Base-by-base conservation (phyloP, 1,284 basidiomycete genomes). In the Ganoderma sinense region DNA sequence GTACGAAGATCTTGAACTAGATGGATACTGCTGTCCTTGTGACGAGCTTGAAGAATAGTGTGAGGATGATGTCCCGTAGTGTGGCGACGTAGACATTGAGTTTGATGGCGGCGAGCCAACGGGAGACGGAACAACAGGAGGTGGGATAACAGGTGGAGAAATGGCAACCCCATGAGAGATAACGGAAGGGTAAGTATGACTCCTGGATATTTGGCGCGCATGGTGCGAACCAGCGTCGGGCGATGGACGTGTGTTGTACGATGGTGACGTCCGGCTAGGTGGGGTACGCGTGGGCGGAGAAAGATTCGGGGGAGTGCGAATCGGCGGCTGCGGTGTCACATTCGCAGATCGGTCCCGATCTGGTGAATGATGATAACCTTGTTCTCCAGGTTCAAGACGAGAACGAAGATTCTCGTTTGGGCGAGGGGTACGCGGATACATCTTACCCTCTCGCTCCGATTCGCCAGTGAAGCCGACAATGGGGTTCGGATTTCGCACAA, bases 141-240 rank as follows among this genome's bases (percentile, higher is more conserved):
- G 63, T n/a, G 68, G 66, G 66, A 74, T 26, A 13, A 51, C 36
- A 26, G 53, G 39, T 23, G 39, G 59, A 8, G 56, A 31, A 31
- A 59, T 39, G n/a, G 39, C 29, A 18, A 51, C 29, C 18, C 29
- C 53, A 20, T 29, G 53, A 16, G 53, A 31, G 16, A 33, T 71
- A 11, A 77, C n/a, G 0, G 69, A 64, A 5, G 78, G 78, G 61
- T 76, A 76, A 0, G 78, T 79, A n/a, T 73, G 73, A 45, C 76
- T 76, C n/a, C 77, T 73, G 29, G 73, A 71, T 20, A 78, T 73
- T 61, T 69, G 71, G 43, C 68, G 70, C 20, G 70, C 62, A 41
- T 64, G 43, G 7, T 40, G 23, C 1, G 66, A 60, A 6, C 69
- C 55, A 51, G 40, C 18, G 20, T 73, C 73, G 7, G 77, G 75